Evolutionary conservation across 1,139 yeast genomes (phyloP), one percentile per base, ranked within the genome.

Genomic region (Yamadazyma spencermartinsiae): DNA sequence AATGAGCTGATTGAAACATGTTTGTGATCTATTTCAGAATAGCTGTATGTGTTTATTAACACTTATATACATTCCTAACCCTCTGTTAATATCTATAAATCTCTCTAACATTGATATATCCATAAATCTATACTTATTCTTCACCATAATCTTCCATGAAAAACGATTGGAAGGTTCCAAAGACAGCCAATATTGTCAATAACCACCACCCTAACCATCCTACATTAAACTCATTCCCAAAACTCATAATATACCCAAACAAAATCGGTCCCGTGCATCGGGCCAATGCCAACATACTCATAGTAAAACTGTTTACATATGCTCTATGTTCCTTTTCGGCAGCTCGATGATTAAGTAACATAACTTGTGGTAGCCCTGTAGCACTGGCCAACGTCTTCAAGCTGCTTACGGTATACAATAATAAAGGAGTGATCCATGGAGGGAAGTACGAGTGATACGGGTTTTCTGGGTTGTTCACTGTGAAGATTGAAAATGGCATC

Each of bases 211-310:
- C 72, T 6, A 78, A 42, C 65, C 77, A 75, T 0, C 71, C 78
- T 29, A 67, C 54, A 10, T 65, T 58, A 27, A 55, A 45, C 10
- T 52, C 54, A 43, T 75, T 72, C 13, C 74, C 70, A 43, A 62
- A 60, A 6, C 80, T 65, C 72, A 80, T 78, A 30, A 80, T 47
- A 38, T 60, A 62, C 6, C 86, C 86, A 78, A 82, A 79, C 2
- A 67, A 23, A 12, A 79, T 57, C 0, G 87, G 87, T 2, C 82
- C 85, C 1, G 74, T 29, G 40, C 75, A 80, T 42, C 86, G 56
- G 0, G 84, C 80, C 28, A 74, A 57, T 1, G 85, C 73, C 15
- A 74, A 63, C 40, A 76, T 66, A 40, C 77, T 70, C 52, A 75
- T 59, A 1, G 77, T 64, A 12, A 70, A 59, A 19, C 79, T 75